Percentiles rank a stretch among this genome's conserved stretches.
phyloP scores from a whole-genome alignment of 2,329 filamentous ascomycete species.

The Alternaria conjuncta region DNA sequence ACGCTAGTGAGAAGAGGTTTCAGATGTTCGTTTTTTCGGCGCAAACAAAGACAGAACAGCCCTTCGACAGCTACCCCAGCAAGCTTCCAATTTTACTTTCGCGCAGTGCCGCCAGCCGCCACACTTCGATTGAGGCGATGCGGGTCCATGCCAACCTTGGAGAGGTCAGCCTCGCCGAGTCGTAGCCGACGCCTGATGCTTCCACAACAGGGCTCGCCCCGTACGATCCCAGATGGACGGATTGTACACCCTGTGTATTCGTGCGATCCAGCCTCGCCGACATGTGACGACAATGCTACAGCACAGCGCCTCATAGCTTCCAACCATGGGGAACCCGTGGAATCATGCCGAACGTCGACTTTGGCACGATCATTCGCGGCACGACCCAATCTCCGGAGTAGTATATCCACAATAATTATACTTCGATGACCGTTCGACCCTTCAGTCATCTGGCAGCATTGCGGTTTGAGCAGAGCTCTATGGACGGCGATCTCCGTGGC shows the following conservation, averaged over 20 bases:
- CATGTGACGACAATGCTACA: not conserved
- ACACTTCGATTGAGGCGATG: not conserved
- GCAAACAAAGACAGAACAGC: not conserved
- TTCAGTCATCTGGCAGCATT: not conserved
- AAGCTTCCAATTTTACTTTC: not conserved
- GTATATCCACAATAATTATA: not conserved
- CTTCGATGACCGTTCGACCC: not conserved
- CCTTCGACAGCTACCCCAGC: not conserved
- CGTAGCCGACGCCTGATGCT: constrained; percentile 3
- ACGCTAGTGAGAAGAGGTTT: not conserved
- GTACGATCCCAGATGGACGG: not conserved
- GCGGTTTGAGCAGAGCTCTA: not conserved
- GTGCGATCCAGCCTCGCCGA: not conserved
- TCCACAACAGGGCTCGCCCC: not conserved
- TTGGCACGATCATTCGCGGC: not conserved
- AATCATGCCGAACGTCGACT: not conserved
- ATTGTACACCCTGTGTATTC: constrained; percentile 3
- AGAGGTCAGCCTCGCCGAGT: not conserved
- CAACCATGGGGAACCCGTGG: not conserved
- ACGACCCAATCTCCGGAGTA: not conserved
- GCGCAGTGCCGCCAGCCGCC: not conserved
- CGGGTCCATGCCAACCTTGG: not conserved
- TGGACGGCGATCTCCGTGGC: not conserved
- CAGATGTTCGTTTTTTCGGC: not conserved
- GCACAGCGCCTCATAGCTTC: not conserved